Evolutionary conservation across 2,329 filamentous ascomycete species (phyloP), one percentile per base, ranked within the genome.

Genomic region (Neofusicoccum ribis): DNA sequence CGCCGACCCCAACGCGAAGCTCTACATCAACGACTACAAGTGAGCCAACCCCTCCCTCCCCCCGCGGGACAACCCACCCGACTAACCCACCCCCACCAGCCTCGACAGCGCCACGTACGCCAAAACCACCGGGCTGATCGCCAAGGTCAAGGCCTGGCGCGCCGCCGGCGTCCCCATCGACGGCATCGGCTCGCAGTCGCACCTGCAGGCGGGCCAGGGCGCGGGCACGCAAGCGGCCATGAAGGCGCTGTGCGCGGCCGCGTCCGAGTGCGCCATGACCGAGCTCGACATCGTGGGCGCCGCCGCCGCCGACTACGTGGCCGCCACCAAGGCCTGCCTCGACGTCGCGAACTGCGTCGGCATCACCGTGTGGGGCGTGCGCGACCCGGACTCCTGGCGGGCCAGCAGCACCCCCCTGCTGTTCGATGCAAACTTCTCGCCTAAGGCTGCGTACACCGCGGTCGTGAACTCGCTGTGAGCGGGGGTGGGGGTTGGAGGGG

Each of bases 21-120:
- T 92, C 44, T 93, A 91, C 80, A 90, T 92, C 79, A 93, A 92
- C 77, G 89, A 92, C 72, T 83, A 82, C 74, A 83, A 82, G 75
- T 78, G 66, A 70, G 73, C 47, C 7, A 31, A 7, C 27, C 36
- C 39, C 9, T 0, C n/a, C 1, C 39, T n/a, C 41, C 5, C 43
- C 59, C 39, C 50, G 8, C 36, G 12, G 23, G 23, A 11, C 23
- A 9, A n/a, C 12, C 34, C 17, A 49, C 23, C 75, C 86, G 84
- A 39, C 9, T 34, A n/a, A 34, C 41, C 41, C 27, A 78, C 36
- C 15, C 50, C 50, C 17, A 12, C 15, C 56, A 90, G 90, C 79
- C 83, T 90, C 61, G 89, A 90, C 77, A 80, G 76, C 49, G 82
- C 88, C 17, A 82, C 70, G 69, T 83, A 84, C 70, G 79, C 83